These are phyloP conservation scores for Pseudophaeomoniella oleicola DNA, from an alignment of 2,329 filamentous ascomycete genomes.

Conservation along the genomic window DNA sequence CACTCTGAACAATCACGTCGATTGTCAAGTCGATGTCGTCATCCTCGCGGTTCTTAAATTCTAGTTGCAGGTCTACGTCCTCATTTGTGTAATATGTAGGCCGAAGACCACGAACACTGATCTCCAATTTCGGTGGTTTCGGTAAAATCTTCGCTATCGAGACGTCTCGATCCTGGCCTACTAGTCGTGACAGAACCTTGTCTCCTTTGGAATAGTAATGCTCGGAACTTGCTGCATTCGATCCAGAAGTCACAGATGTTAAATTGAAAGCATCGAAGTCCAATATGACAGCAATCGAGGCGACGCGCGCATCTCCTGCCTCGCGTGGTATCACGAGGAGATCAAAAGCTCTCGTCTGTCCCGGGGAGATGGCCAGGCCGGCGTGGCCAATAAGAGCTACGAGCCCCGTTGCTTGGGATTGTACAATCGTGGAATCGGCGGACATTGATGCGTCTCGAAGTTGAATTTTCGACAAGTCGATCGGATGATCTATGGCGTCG, in stretches of 20 bases:
- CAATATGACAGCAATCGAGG: conserved; percentile 49
- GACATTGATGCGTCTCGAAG: conserved; percentile 12
- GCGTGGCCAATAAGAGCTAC: conserved; percentile 38
- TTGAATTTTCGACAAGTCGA: conserved; percentile 17
- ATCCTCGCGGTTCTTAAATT: conserved; percentile 63
- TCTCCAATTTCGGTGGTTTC: conserved; percentile 80
- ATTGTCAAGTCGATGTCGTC: background rate
- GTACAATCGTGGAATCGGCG: conserved; percentile 7
- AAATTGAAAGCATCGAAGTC: conserved; percentile 52
- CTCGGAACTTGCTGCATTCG: conserved; percentile 17
- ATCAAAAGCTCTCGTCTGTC: conserved; percentile 55
- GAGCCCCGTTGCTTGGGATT: conserved; percentile 20
- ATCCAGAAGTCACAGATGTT: conserved; percentile 43
- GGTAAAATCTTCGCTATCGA: conserved; percentile 60
- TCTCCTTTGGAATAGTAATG: conserved; percentile 28
- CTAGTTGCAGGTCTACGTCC: conserved; percentile 50
- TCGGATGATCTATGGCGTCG: conserved; percentile 17
- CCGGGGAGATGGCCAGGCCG: conserved; percentile 52
- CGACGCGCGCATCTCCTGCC: conserved; percentile 59
- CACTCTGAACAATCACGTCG: background rate
- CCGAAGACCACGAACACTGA: conserved; percentile 47
- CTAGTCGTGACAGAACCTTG: conserved; percentile 19
- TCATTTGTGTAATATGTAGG: conserved; percentile 81
- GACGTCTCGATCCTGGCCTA: conserved; percentile 31
- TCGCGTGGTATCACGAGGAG: conserved; percentile 64